phyloP scores from a whole-genome alignment of 75 land plant species.

The Sequoia sempervirens region DNA sequence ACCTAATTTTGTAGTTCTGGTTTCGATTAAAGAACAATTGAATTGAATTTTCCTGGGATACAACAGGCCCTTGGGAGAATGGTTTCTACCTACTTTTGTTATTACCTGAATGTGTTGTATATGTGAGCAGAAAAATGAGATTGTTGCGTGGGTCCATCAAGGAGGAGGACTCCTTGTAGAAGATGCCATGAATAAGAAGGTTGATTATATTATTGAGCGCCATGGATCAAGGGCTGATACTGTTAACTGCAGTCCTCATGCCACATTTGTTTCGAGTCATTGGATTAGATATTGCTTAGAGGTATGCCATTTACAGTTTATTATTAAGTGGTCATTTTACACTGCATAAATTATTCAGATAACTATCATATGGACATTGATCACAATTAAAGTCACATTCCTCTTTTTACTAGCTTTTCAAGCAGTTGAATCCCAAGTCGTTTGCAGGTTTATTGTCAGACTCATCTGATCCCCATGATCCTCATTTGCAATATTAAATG shows the following conservation, averaged over 20 bases:
- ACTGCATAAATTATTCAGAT: neutral
- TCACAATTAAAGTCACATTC: neutral
- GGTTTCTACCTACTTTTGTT: neutral
- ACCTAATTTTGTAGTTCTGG: neutral
- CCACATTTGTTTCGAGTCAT: constrained; percentile 61
- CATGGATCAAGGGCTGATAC: constrained; percentile 46
- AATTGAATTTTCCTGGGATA: neutral
- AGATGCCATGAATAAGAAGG: constrained; percentile 24
- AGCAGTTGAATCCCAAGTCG: neutral
- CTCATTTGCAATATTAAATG: neutral
- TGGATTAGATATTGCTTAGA: constrained; percentile 80
- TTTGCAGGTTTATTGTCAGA: neutral
- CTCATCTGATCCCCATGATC: neutral
- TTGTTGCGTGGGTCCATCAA: constrained; percentile 59
- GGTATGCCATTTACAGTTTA: constrained; percentile 30
- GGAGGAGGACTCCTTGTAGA: constrained; percentile 67
- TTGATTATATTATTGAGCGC: constrained; percentile 52
- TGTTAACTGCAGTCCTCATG: constrained; percentile 5
- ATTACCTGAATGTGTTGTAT: neutral
- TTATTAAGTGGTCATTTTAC: neutral
- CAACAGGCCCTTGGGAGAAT: neutral
- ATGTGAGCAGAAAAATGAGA: constrained; percentile 55
- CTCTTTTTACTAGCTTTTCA: neutral
- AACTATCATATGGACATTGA: neutral
- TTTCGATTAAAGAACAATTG: neutral